Evolutionary conservation across 73 alveolate genomes (phyloP), one percentile per base, ranked within the genome.

Genomic region (Uronychia setigera): DNA sequence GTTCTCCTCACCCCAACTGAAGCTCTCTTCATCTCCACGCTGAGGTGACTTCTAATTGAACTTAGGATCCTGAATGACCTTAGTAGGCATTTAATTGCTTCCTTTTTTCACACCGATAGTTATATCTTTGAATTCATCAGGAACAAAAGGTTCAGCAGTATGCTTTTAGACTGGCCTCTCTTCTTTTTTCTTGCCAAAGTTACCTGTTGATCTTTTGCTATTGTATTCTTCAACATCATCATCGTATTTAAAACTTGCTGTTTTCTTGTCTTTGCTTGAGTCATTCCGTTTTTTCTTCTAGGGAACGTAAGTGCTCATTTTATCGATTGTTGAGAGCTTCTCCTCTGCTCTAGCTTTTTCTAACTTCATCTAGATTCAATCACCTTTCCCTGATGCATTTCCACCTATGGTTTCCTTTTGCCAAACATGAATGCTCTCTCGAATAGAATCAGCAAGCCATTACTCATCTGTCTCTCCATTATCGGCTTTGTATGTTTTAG

Each of bases 1-100:
- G 67, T 46, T 46, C n/a, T 46, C 67, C 67, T 46, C 67, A 46
- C 67, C 67, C 67, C 67, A 46, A 19, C 19, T 46, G 67, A 46
- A 46, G 67, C 67, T 46, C 67, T 46, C 67, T 46, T 46, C 67
- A 5, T 46, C 67, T 46, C 19, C 19, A n/a, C n/a, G n/a, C 67
- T 19, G 5, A 19, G 67, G 67, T 46, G 67, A 46, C 19, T 11
- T 46, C 19, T 19, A 19, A 19, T 46, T 46, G 5, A 5, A 19
- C n/a, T 11, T 46, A 19, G 5, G 19, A 46, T 46, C 67, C 67
- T 19, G n/a, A 46, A n/a, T n/a, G n/a, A 46, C 67, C 67, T 46
- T 46, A 11, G 67, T 46, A 46, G 67, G 67, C 67, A 19, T 19
- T 19, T 19, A n/a, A n/a, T n/a, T 19, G 5, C 67, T 19, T 46